These are phyloP conservation scores for Arachis stenosperma DNA, from an alignment of 306 rosid genomes.

Conservation along the genomic window DNA sequence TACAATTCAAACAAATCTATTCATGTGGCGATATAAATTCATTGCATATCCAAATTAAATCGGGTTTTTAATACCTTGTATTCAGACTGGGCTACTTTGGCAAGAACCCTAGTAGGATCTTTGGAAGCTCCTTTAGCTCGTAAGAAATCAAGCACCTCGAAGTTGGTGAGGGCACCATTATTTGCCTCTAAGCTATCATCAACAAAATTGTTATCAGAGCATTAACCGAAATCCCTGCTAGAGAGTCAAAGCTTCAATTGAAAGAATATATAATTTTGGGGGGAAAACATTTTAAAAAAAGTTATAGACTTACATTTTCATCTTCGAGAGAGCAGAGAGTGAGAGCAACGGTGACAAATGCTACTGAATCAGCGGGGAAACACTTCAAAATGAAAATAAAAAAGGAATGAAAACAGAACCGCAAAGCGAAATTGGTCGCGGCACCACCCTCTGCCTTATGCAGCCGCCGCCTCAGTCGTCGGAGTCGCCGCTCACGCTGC, in stretches of 20 bases:
- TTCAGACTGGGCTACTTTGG: constrained; percentile 65
- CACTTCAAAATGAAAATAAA: too few species aligned
- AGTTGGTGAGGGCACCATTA: constrained; percentile 67
- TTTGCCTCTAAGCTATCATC: constrained; percentile 63
- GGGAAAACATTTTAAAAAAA: background rate
- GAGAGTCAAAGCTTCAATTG: background rate
- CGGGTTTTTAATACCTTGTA: constrained; percentile 54
- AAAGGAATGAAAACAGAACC: too few species aligned
- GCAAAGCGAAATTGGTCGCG: too few species aligned
- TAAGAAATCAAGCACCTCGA: constrained; percentile 73
- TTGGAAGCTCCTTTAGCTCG: constrained; percentile 73
- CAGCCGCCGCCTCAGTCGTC: too few species aligned
- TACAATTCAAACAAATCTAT: too few species aligned
- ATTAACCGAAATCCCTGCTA: background rate
- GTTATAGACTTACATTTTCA: constrained; percentile 60
- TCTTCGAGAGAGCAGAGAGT: constrained; percentile 4
- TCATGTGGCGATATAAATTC: too few species aligned
- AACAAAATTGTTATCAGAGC: constrained; percentile 21
- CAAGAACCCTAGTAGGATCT: constrained; percentile 66
- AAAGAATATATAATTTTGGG: constrained; percentile 4
- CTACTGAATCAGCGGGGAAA: too few species aligned
- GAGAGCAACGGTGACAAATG: too few species aligned
- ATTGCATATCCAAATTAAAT: too few species aligned
- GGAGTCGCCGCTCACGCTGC: too few species aligned
- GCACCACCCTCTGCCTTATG: too few species aligned